Evolutionary conservation across 1,284 basidiomycete genomes (phyloP), one percentile per base, ranked within the genome.

Genomic region (Ceratobasidium sp.): DNA sequence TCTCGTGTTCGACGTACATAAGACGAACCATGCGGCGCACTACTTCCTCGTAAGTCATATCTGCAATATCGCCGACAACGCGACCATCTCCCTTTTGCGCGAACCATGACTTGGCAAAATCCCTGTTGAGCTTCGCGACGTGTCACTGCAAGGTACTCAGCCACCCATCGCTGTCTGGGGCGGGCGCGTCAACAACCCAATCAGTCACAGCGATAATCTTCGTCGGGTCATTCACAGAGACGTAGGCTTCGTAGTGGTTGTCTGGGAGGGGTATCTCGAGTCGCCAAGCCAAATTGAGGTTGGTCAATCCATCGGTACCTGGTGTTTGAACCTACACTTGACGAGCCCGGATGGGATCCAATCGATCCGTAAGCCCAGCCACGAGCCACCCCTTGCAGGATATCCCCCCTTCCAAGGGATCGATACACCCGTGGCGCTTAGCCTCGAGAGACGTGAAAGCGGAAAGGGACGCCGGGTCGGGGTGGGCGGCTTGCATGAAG

Each of bases 31-130:
- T 90, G 70, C 96, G 88, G 72, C 93, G 83, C 6, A 91, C 90
- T 56, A 93, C 90, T 78, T 99, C 97, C 81, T 98, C 94, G 79
- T 99, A 99, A 16, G 96, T 98, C 96, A 99, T 98, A 75, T 97
- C 93, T 27, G 88, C 87, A 67, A 99, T 83, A 77, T 97, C 93
- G 72, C 88, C 86, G 46, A 91, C 91, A 73, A 92, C 86, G 11
- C 80, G 84, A 3, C 87, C 94, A 77, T 92, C 90, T 80, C 93
- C 93, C 87, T 96, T 98, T 85, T 88, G 88, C 21, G 90, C 91
- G 76, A 98, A 98, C 95, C 93, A 95, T 4, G 92, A 93, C 82
- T 99, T 99, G 74, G 90, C 87, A 79, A 98, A 98, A 81, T 98
- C 93, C 75, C 84, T 87, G 84, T 99, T 99, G 71, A 99, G 82